Evolutionary conservation across 192 early-diverging fungal genomes (phyloP).

Genomic region (Backusella australiensis): DNA sequence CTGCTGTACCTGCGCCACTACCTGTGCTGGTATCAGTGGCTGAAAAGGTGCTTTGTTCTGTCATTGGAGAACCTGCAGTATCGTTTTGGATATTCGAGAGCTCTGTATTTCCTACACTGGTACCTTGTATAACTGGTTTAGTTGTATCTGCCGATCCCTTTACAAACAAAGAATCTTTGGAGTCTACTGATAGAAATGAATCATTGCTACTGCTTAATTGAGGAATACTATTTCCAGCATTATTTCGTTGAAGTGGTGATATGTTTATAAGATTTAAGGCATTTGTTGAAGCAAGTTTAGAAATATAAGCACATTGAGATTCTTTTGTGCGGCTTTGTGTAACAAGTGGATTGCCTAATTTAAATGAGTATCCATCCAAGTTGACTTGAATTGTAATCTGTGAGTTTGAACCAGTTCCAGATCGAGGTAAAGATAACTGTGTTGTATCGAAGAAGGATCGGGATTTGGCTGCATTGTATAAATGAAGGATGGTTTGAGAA

Average conservation of each 20-base stretch:
- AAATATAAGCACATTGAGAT: background rate
- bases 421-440: background rate
- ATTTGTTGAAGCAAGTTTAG: background rate
- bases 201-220: too few species aligned
- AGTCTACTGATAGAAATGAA: too few species aligned
- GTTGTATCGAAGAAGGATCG: background rate
- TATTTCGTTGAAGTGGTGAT: too few species aligned
- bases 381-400: background rate
- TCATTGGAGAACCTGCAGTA: background rate
- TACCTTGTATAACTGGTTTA: background rate
- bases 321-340: background rate
- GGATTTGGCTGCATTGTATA: background rate
- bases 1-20: background rate
- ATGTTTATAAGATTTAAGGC: background rate
- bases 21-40: background rate
- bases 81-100: background rate
- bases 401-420: background rate
- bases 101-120: background rate
- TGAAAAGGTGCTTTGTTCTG: background rate
- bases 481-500: background rate
- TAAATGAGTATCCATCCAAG: background rate
- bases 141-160: background rate
- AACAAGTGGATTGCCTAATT: background rate
- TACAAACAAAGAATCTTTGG: too few species aligned
- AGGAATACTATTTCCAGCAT: too few species aligned